A percentile compares a stretch with the other conserved stretches of the same genome.
These are phyloP conservation scores for Septoria linicola DNA, from an alignment of 2,329 filamentous ascomycete species.

Conservation along the genomic window DNA sequence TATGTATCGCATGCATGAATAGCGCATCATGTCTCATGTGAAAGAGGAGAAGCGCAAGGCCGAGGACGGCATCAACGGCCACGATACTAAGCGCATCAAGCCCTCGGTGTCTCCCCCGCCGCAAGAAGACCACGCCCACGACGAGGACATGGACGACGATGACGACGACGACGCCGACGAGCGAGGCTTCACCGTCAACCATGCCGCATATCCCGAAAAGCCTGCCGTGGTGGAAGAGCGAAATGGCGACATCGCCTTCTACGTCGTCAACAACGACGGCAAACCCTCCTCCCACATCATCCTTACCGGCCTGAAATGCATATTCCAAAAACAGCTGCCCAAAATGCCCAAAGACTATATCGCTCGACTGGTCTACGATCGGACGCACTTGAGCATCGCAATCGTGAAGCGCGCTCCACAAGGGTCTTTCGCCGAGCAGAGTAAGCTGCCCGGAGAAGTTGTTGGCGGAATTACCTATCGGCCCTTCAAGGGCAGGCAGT, in stretches of 20 bases:
- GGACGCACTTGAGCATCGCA: slow-evolving; percentile 91
- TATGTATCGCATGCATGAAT: slow-evolving; percentile 4
- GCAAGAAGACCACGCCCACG: slow-evolving; percentile 34
- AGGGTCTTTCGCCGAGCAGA: slow-evolving; percentile 33
- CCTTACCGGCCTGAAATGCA: slow-evolving; percentile 90
- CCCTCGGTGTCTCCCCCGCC: slow-evolving; percentile 41
- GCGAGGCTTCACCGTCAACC: slow-evolving; percentile 39
- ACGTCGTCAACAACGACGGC: slow-evolving; percentile 96
- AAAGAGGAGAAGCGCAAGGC: slow-evolving; percentile 66
- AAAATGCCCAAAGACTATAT: slow-evolving; percentile 99
- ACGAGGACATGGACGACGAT: slow-evolving; percentile 18
- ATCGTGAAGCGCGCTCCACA: slow-evolving; percentile 89
- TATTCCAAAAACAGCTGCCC: slow-evolving; percentile 96
- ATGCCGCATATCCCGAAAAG: slow-evolving; percentile 81
- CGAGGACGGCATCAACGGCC: slow-evolving; percentile 57
- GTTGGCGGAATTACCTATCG: slow-evolving; percentile 90
- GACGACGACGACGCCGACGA: slow-evolving; percentile 12
- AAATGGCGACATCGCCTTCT: slow-evolving; percentile 91
- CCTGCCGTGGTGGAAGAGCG: slow-evolving; percentile 91
- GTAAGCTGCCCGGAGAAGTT: slow-evolving; percentile 37
- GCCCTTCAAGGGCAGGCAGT: slow-evolving; percentile 85
- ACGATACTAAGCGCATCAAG: slow-evolving; percentile 65
- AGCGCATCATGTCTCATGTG: slow-evolving; percentile 19
- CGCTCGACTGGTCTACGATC: slow-evolving; percentile 92
- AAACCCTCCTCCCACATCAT: slow-evolving; percentile 86